phyloP scores from a whole-genome alignment of 164 flowering plant species.

The Piper betle region DNA sequence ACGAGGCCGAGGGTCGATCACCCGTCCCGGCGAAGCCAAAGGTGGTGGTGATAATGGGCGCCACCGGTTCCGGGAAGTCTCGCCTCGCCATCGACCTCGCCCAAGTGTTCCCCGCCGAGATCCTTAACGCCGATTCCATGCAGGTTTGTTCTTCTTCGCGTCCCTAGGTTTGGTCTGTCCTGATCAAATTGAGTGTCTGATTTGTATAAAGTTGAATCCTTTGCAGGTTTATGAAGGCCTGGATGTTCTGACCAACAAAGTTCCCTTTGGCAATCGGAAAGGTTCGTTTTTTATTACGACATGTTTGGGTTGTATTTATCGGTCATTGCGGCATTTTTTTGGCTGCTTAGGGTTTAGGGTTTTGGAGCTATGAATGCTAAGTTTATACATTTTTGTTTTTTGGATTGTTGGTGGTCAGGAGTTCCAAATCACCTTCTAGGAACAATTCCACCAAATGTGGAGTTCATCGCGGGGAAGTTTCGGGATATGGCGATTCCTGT shows the following conservation, averaged over 20 bases:
- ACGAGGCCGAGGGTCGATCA: neutral
- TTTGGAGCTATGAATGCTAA: neutral
- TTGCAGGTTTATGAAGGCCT: slow-evolving; percentile 56
- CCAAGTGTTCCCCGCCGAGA: slow-evolving; percentile 62
- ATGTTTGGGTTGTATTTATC: too few relatives aligned
- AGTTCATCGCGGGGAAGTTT: slow-evolving; percentile 74
- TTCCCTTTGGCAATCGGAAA: slow-evolving; percentile 51
- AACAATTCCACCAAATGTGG: slow-evolving; percentile 50
- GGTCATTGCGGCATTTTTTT: too few relatives aligned
- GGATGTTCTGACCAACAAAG: slow-evolving; percentile 91
- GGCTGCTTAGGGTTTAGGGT: neutral
- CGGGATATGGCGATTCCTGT: slow-evolving; percentile 48
- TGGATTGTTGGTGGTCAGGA: slow-evolving; percentile 30
- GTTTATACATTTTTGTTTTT: neutral
- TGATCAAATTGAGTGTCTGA: neutral
- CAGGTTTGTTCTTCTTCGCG: slow-evolving; percentile 26
- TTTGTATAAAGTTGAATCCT: neutral
- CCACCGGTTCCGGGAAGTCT: slow-evolving; percentile 84
- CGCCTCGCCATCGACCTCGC: slow-evolving; percentile 76
- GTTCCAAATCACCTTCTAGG: slow-evolving; percentile 92
- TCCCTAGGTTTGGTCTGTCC: neutral
- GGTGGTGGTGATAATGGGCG: slow-evolving; percentile 77
- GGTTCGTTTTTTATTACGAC: too few relatives aligned
- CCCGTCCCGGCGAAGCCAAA: slow-evolving; percentile 33
- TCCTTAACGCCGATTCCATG: slow-evolving; percentile 96